These are phyloP conservation scores for Coniosporium apollinis DNA, from an alignment of 495 filamentous ascomycete species.

Conservation along the genomic window DNA sequence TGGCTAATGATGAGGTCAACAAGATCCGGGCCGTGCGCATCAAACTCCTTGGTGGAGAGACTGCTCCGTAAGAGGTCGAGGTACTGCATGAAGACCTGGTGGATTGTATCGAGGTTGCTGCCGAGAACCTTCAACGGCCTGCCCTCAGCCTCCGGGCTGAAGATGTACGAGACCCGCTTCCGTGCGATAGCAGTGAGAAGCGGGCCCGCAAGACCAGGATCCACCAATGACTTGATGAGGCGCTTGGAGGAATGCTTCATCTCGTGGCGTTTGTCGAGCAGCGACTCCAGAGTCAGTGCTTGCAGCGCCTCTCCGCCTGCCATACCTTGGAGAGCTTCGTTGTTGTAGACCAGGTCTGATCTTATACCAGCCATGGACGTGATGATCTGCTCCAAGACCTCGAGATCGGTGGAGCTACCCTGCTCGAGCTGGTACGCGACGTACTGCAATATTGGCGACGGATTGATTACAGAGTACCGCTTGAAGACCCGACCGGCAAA, in stretches of 20 bases:
- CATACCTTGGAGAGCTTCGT: constrained; percentile 70
- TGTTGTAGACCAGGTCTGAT: constrained; percentile 68
- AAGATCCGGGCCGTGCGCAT: constrained; percentile 62
- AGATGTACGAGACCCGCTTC: constrained; percentile 66
- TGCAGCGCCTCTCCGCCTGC: constrained; percentile 68
- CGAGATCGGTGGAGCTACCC: constrained; percentile 70
- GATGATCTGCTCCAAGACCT: constrained; percentile 76
- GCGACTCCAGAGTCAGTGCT: constrained; percentile 55
- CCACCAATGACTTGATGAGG: constrained; percentile 60
- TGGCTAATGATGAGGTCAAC: constrained; percentile 57
- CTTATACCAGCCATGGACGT: constrained; percentile 85
- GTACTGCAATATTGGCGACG: constrained; percentile 74
- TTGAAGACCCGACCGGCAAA: constrained; percentile 82
- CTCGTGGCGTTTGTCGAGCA: constrained; percentile 64
- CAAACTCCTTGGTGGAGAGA: constrained; percentile 60
- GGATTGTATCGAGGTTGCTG: constrained; percentile 77
- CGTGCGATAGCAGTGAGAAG: constrained; percentile 81
- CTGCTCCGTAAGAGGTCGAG: constrained; percentile 75
- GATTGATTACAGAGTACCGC: constrained; percentile 65
- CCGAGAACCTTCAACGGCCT: constrained; percentile 68
- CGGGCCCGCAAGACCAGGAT: constrained; percentile 54
- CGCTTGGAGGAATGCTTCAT: constrained; percentile 49
- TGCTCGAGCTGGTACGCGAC: constrained; percentile 64
- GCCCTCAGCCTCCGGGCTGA: constrained; percentile 43
- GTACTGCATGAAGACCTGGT: constrained; percentile 69